Base-by-base conservation (phyloP, 495 filamentous ascomycete genomes). In the Eremomyces bilateralis region DNA sequence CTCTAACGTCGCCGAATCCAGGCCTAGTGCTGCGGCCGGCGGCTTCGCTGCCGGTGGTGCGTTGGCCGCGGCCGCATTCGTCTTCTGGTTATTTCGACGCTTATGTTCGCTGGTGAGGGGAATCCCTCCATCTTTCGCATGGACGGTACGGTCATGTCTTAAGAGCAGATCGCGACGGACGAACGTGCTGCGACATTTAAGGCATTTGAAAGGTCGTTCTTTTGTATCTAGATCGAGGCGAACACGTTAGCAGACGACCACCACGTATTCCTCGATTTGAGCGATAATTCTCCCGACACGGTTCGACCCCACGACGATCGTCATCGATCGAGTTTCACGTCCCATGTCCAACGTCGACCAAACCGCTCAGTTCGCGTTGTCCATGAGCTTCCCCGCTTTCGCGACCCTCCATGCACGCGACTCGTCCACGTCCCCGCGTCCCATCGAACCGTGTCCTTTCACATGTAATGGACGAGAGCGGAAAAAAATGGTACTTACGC, bases 101-200 rank as follows among this genome's bases (percentile, higher is more conserved):
- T 93, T 92, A 31, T 78, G 76, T 51, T 97, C 88, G 54, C 83
- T 90, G 52, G 84, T 80, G 13, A 97, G 70, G 42, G 88, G 88
- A 18, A 91, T 70, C 38, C 90, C 88, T 46, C 90, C 90, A 66
- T 97, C 88, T 58, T 97, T 97, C 37, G 88, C 88, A 57, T 97
- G 88, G 25, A 97, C 88, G 37, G 88, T 97, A 45, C 88, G 80
- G 53, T 97, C 88, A 61, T 97, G 88, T 54, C 88, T 81, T 41
- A 97, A 69, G 22, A 97, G 70, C 17, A 97, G 67, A 58, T 97
- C 88, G 58, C 88, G 78, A 53, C 88, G 78, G 43, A 97, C 88
- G 48, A 97, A 97, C 38, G 88, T 97, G 64, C 88, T 95, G 47
- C 84, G 70, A 60, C 88, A 97, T 62, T 97, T 97, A 51, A 75